Base-by-base conservation (phyloP, 2,329 filamentous ascomycete genomes). In the Ophiostoma triangulosporum region DNA sequence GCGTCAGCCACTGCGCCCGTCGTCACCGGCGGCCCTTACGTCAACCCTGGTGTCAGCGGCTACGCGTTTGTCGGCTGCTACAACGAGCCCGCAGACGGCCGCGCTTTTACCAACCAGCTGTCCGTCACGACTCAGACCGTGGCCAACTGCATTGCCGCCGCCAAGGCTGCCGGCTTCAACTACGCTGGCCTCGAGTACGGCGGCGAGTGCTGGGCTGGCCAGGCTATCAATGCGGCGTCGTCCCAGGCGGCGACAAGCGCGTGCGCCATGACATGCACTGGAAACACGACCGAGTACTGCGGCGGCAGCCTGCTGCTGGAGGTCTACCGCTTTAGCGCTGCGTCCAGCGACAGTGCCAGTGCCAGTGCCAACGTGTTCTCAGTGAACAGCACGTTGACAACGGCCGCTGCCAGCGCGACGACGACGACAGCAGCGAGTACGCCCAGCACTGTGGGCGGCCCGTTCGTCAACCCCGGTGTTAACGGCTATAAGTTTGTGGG, bases 121-220 rank as follows among this genome's bases (percentile, higher is more conserved):
- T 35, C 53, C 4, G 53, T 51, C 6, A 20, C 54, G 4, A 38
- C 20, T 15, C 36, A 59, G 52, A 65, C 61, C 8, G 61, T 65
- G 1, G 58, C 38, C 36, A 24, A n/a, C 36, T 55, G 54, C 22
- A 29, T 55, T 9, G 45, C 54, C 8, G 27, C 26, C 15, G 54
- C 54, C 5, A n/a, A 17, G 5, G 11, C 15, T 2, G 36, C 22
- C 7, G 38, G 38, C 35, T 55, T 52, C 50, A 63, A 66, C 49
- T 75, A 72, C 58, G 77, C 70, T 64, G 75, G 70, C 3, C 71
- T 73, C 6, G 74, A 78, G 58, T 77, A 73, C 57, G 72, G 73
- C 7, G 66, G 71, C 26, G 74, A 77, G 54, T 60, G 59, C 35
- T 60, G 59, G 59, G 51, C 45, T n/a, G 55, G 48, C n/a, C 59